phyloP scores from a whole-genome alignment of 768 basidiomycete genomes.

The Leucogyrophana mollusca region DNA sequence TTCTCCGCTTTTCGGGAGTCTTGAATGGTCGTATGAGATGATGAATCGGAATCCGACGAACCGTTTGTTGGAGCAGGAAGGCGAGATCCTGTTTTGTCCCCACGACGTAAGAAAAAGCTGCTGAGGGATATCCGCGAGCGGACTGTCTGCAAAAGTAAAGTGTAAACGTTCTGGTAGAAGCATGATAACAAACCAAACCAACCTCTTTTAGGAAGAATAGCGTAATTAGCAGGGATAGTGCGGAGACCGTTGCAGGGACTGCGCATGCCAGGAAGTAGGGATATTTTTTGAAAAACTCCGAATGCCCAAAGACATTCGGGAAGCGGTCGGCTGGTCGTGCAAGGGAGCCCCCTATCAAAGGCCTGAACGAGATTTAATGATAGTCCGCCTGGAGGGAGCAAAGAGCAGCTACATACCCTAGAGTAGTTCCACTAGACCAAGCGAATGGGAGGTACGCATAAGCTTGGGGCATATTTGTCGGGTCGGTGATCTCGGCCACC shows the following conservation, averaged over 20 bases:
- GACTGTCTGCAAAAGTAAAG: no score
- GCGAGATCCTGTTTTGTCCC: no score
- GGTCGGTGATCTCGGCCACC: conserved; percentile 40
- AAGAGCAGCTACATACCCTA: conserved; percentile 35
- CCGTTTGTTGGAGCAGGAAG: no score
- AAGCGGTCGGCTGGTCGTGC: conserved; percentile 67
- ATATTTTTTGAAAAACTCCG: conserved; percentile 56
- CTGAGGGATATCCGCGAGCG: no score
- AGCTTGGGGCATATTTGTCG: conserved; percentile 33
- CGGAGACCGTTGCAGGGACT: conserved; percentile 55
- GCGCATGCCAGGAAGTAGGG: conserved; percentile 77
- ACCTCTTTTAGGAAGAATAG: conserved; percentile 58
- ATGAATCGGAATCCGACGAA: no score
- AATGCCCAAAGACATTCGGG: conserved; percentile 54
- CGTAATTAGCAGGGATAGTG: conserved; percentile 48
- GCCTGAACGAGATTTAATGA: conserved; percentile 38
- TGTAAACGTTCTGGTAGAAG: neutral
- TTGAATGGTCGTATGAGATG: no score
- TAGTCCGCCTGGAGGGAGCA: neutral
- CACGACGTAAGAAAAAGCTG: no score
- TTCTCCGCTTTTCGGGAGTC: no score
- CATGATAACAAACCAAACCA: neutral
- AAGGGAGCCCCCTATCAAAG: conserved; percentile 65
- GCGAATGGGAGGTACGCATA: conserved; percentile 59
- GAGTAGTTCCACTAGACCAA: conserved; percentile 41